Evolutionary conservation across 345 rosid species (phyloP).

Genomic region (Brassica nigra): DNA sequence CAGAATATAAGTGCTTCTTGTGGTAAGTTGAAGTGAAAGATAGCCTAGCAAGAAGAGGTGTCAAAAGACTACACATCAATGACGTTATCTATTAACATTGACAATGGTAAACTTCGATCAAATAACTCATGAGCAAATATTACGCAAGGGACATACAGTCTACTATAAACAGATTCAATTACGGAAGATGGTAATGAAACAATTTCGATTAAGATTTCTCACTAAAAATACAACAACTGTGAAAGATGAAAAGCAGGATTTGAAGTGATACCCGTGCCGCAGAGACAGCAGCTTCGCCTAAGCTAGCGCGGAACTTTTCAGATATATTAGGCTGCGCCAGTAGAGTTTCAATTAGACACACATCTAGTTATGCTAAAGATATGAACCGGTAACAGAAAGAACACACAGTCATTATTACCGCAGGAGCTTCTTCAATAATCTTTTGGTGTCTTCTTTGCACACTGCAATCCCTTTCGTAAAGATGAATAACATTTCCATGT

Average conservation of each 20-base stretch:
- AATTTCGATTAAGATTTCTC: neutral
- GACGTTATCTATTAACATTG: too few relatives aligned
- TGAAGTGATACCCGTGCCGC: conserved; percentile 73
- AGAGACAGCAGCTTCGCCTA: conserved; percentile 91
- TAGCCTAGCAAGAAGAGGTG: conserved; percentile 33
- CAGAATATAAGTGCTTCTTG: conserved; percentile 41
- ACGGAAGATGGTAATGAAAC: neutral
- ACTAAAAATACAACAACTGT: neutral
- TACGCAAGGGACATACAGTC: neutral
- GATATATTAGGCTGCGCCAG: conserved; percentile 81
- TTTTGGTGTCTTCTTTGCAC: conserved; percentile 93
- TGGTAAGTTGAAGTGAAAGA: conserved; percentile 34
- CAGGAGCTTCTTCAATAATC: conserved; percentile 99
- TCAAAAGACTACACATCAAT: conserved; percentile 21
- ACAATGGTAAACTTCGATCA: conserved; percentile 3
- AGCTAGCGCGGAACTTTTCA: conserved; percentile 58
- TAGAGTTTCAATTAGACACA: conserved; percentile 35
- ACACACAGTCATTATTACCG: conserved; percentile 63
- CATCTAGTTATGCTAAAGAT: conserved; percentile 1
- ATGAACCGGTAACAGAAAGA: conserved; percentile 37
- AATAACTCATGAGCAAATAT: conserved; percentile 10
- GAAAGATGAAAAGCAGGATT: conserved; percentile 5
- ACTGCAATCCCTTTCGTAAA: conserved; percentile 94
- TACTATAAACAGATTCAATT: neutral
- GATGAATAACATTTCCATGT: conserved; percentile 71